phyloP scores from a whole-genome alignment of 1,284 basidiomycete genomes.

The Ustilago loliicola region DNA sequence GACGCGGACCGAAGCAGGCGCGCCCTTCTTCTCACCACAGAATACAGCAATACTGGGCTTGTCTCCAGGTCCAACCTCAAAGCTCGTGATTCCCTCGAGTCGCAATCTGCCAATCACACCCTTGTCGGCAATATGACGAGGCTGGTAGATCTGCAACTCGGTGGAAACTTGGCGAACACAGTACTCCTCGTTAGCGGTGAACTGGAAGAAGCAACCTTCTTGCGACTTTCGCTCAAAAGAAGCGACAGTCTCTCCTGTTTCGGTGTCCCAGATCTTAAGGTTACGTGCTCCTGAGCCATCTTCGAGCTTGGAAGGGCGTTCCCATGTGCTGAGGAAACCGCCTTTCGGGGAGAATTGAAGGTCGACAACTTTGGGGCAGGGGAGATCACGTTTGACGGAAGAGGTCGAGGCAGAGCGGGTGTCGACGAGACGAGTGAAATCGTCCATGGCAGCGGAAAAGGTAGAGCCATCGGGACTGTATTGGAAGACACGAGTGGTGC shows the following conservation, averaged over 20 bases:
- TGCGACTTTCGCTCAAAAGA: slow-evolving; percentile 85
- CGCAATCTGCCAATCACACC: slow-evolving; percentile 84
- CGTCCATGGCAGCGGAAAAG: slow-evolving; percentile 85
- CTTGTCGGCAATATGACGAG: slow-evolving; percentile 79
- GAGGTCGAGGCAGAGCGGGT: slow-evolving; percentile 62
- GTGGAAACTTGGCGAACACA: slow-evolving; percentile 84
- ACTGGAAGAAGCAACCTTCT: slow-evolving; percentile 82
- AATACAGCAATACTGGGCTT: slow-evolving; percentile 90
- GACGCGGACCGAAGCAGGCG: slow-evolving; percentile 89
- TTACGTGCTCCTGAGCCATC: slow-evolving; percentile 84
- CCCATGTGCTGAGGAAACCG: slow-evolving; percentile 93
- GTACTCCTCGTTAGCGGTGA: slow-evolving; percentile 90
- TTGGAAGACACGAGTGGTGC: slow-evolving; percentile 80
- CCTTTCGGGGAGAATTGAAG: slow-evolving; percentile 92
- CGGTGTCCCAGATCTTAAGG: slow-evolving; percentile 84
- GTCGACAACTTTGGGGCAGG: slow-evolving; percentile 81
- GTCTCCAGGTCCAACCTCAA: slow-evolving; percentile 83
- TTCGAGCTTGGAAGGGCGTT: slow-evolving; percentile 83
- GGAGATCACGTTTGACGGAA: slow-evolving; percentile 56
- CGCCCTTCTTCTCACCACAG: slow-evolving; percentile 93
- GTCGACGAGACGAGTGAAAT: slow-evolving; percentile 82
- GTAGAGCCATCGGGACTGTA: slow-evolving; percentile 90
- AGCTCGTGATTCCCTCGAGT: slow-evolving; percentile 83
- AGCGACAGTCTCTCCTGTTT: slow-evolving; percentile 83
- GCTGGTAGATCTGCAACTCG: slow-evolving; percentile 89